A percentile compares a stretch with the other conserved stretches of the same genome.
These are phyloP conservation scores for Isabelozyma rhagii DNA, from an alignment of 805 yeast genomes.

Conservation along the genomic window DNA sequence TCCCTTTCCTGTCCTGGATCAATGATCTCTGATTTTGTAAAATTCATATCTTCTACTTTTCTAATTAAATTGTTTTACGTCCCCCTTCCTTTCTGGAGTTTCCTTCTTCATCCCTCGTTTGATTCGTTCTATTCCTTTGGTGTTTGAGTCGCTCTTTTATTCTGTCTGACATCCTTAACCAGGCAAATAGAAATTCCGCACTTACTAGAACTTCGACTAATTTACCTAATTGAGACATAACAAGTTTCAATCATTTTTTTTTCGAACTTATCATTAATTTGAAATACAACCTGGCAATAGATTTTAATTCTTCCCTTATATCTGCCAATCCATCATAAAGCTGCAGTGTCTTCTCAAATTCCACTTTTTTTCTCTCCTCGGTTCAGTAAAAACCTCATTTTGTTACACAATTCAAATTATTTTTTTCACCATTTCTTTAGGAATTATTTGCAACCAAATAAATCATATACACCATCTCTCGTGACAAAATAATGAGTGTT, in stretches of 20 bases:
- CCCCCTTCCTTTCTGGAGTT: background rate
- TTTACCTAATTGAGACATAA: background rate
- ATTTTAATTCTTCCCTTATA: background rate
- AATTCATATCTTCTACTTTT: background rate
- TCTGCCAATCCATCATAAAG: background rate
- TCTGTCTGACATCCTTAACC: background rate
- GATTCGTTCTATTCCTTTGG: background rate
- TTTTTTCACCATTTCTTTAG: background rate
- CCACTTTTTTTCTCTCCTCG: background rate
- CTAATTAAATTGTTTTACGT: background rate
- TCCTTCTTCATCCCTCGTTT: background rate
- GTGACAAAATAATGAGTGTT: constrained; percentile 26
- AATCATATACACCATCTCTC: background rate
- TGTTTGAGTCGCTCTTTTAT: too few species aligned
- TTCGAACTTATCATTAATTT: background rate
- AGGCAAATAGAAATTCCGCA: background rate
- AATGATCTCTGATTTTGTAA: background rate
- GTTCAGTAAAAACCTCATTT: background rate
- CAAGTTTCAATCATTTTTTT: background rate
- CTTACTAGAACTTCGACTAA: background rate
- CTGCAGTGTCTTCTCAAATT: background rate
- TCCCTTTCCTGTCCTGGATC: background rate
- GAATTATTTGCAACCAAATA: constrained; percentile 5
- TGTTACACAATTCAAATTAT: background rate
- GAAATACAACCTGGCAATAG: background rate